Evolutionary conservation across 2,329 filamentous ascomycete species (phyloP).

Genomic region (Neoscytalidium dimidiatum): DNA sequence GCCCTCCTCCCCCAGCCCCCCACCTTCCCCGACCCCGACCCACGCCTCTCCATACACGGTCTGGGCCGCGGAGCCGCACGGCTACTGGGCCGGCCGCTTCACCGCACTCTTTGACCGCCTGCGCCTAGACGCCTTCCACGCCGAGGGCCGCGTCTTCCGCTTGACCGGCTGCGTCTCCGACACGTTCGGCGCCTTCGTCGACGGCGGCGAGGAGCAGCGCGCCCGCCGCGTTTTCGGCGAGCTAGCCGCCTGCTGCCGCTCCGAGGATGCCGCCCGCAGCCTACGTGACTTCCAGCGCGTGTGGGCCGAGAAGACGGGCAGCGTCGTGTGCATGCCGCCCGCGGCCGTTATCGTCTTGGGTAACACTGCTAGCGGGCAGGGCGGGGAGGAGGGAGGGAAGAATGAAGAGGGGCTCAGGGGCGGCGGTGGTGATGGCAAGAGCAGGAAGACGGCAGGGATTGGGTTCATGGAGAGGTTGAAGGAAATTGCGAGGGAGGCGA

Average conservation of each 20-base stretch:
- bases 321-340: constrained; percentile 1
- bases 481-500: constrained; percentile 27
- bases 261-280: constrained; percentile 37
- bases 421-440: constrained; percentile 24
- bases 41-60: constrained; percentile 32
- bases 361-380: constrained; percentile 1
- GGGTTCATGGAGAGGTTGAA: constrained; percentile 36
- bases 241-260: constrained; percentile 35
- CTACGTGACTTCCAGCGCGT: constrained; percentile 24
- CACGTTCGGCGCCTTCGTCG: constrained; percentile 45
- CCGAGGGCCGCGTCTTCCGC: constrained; percentile 65
- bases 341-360: not conserved
- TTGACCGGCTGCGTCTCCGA: constrained; percentile 41
- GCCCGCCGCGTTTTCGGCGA: constrained; percentile 34
- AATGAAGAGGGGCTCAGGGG: not conserved
- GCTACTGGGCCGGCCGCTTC: constrained; percentile 67
- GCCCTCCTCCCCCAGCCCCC: not conserved
- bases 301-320: constrained; percentile 2
- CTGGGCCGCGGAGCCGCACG: constrained; percentile 36
- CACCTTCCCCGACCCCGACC: not conserved
- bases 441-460: not conserved
- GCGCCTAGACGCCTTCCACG: constrained; percentile 44
- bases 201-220: constrained; percentile 47
- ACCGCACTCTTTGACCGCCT: constrained; percentile 58
- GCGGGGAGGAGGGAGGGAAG: not conserved